phyloP scores from a whole-genome alignment of 2,329 filamentous ascomycete species.

The Podosphaera leucotricha region DNA sequence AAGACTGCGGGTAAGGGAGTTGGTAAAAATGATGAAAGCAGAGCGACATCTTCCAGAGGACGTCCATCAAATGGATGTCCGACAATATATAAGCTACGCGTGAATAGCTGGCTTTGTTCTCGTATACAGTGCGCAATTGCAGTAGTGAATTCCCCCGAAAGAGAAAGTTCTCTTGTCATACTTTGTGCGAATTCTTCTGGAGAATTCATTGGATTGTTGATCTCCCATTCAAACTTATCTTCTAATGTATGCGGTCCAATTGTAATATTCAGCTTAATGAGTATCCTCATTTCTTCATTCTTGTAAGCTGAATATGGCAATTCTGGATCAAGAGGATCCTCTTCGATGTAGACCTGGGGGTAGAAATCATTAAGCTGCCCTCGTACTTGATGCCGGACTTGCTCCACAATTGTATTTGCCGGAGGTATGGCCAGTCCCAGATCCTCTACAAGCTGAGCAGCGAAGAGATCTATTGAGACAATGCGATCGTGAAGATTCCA shows the following conservation, averaged over 20 bases:
- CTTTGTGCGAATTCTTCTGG: slow-evolving; percentile 81
- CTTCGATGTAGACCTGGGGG: slow-evolving; percentile 71
- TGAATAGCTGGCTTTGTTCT: slow-evolving; percentile 87
- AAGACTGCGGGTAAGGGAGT: slow-evolving; percentile 67
- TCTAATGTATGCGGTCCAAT: slow-evolving; percentile 85
- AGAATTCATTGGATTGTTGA: slow-evolving; percentile 83
- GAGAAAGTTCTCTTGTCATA: slow-evolving; percentile 73
- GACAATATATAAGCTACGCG: slow-evolving; percentile 74
- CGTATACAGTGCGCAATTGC: slow-evolving; percentile 95
- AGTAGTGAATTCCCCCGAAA: slow-evolving; percentile 88
- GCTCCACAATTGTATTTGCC: slow-evolving; percentile 35
- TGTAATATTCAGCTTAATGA: slow-evolving; percentile 92
- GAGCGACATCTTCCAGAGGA: slow-evolving; percentile 75
- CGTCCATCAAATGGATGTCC: slow-evolving; percentile 90
- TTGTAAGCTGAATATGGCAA: slow-evolving; percentile 86
- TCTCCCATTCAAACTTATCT: slow-evolving; percentile 98
- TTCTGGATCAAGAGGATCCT: slow-evolving; percentile 73
- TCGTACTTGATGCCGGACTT: slow-evolving; percentile 44
- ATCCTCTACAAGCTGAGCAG: slow-evolving; percentile 76
- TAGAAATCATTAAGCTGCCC: slow-evolving; percentile 89
- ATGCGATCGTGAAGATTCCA: slow-evolving; percentile 93
- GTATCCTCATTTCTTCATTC: slow-evolving; percentile 94
- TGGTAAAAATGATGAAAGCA: slow-evolving; percentile 63
- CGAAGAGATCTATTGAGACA: slow-evolving; percentile 58
- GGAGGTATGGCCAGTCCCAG: slow-evolving; percentile 56